Percentiles rank a stretch among this genome's conserved stretches.
Conservation (phyloP, 139 green algal species). For the Chlorella sp. region DNA sequence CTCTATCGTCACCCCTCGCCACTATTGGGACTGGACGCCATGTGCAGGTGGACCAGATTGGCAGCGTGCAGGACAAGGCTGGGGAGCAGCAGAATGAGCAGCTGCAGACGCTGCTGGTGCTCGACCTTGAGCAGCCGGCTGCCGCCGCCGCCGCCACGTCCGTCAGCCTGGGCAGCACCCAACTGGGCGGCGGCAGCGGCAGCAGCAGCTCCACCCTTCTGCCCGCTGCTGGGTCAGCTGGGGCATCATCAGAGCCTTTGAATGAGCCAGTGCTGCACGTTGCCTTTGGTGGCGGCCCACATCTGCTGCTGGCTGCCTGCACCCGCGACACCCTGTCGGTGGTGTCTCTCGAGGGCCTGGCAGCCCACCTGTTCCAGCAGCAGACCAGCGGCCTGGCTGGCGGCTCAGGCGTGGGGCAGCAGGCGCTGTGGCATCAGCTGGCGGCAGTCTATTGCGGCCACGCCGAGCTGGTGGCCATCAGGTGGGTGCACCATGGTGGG, state of each 20-base stretch:
- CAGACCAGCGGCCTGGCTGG: background rate
- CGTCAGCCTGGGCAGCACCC: background rate
- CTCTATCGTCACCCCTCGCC: background rate
- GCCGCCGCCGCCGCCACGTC: background rate
- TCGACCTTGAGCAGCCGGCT: background rate
- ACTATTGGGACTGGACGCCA: background rate
- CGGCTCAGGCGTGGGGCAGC: background rate
- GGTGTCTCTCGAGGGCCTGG: constrained; percentile 33
- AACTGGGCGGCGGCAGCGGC: background rate
- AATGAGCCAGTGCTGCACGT: constrained; percentile 28
- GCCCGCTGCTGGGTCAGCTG: background rate
- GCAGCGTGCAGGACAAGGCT: background rate
- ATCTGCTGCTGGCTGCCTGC: constrained; percentile 38
- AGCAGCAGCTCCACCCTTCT: background rate
- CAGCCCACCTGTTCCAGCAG: constrained; percentile 23
- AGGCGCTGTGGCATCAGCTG: constrained; percentile 33
- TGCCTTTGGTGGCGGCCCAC: constrained; percentile 34
- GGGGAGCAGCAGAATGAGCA: background rate
- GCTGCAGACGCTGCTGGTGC: constrained; percentile 19
- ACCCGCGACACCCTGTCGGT: constrained; percentile 26
- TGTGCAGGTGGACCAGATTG: background rate
- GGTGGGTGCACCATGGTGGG: background rate
- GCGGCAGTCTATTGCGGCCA: constrained; percentile 17
- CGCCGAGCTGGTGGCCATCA: constrained; percentile 8
- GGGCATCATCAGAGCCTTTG: background rate